Conservation (phyloP, 2,329 filamentous ascomycete species). For the Claviceps arundinis region DNA sequence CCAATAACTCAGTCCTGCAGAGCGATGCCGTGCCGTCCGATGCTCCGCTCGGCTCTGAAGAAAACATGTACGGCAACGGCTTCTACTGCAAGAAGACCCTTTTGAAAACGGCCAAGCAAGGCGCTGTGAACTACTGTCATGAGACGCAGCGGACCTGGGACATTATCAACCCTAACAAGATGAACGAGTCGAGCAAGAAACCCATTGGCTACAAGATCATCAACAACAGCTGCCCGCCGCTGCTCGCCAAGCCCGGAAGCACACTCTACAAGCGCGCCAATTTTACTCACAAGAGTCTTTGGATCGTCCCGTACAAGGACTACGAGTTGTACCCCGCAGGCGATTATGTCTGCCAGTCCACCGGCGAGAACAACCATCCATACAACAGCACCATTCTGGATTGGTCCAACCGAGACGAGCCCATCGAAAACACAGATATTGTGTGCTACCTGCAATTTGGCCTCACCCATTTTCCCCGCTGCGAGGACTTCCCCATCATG, state of each 20-base stretch:
- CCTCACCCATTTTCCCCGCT: slow-evolving; percentile 47
- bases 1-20: slow-evolving; percentile 52
- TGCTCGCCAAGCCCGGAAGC: slow-evolving; percentile 28
- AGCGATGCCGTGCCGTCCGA: slow-evolving; percentile 51
- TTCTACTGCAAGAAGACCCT: slow-evolving; percentile 35
- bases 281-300: slow-evolving; percentile 28
- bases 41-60: slow-evolving; percentile 49
- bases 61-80: slow-evolving; percentile 64
- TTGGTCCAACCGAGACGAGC: slow-evolving; percentile 36
- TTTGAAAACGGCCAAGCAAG: slow-evolving; percentile 12
- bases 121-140: slow-evolving; percentile 13
- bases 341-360: slow-evolving; percentile 32
- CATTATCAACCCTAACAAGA: slow-evolving; percentile 28
- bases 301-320: slow-evolving; percentile 29
- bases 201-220: slow-evolving; percentile 34
- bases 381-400: slow-evolving; percentile 21
- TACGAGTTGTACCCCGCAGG: slow-evolving; percentile 29
- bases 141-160: slow-evolving; percentile 16
- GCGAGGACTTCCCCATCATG: slow-evolving; percentile 59
- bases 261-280: slow-evolving; percentile 25
- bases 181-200: slow-evolving; percentile 27
- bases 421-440: slow-evolving; percentile 35
- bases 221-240: slow-evolving; percentile 30
- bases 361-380: slow-evolving; percentile 16
- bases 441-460: slow-evolving; percentile 39